These are phyloP conservation scores for Thraustotheca clavata DNA, from an alignment of 352 stramenopile genomes.

Conservation along the genomic window DNA sequence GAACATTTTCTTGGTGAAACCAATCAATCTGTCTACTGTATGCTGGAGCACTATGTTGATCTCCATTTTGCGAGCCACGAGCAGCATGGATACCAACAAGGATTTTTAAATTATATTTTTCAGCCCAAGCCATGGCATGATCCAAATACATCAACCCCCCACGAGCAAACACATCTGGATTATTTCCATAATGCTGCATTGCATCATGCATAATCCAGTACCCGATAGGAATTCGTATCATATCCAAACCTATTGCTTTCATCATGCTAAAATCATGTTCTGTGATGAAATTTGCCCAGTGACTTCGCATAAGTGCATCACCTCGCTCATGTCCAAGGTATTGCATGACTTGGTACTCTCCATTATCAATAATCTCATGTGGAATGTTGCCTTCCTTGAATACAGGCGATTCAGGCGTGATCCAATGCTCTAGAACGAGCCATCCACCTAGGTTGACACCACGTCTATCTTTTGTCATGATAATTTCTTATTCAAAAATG, in stretches of 20 bases:
- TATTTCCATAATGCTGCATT: no score
- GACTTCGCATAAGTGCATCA: slow-evolving; percentile 54
- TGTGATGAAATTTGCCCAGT: slow-evolving; percentile 72
- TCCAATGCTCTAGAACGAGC: slow-evolving; percentile 56
- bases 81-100: slow-evolving; percentile 72
- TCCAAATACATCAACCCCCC: slow-evolving; percentile 54
- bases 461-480: no score
- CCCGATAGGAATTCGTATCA: slow-evolving; percentile 67
- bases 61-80: slow-evolving; percentile 70
- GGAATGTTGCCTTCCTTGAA: slow-evolving; percentile 60
- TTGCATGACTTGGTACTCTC: slow-evolving; percentile 48
- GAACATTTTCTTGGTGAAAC: background rate
- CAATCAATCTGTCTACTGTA: slow-evolving; percentile 20
- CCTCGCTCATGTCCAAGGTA: slow-evolving; percentile 37
- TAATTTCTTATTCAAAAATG: no score
- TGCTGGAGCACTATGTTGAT: slow-evolving; percentile 55
- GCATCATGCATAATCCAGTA: slow-evolving; percentile 76
- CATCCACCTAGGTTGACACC: slow-evolving; percentile 1
- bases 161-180: slow-evolving; percentile 39
- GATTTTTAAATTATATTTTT: slow-evolving; percentile 53
- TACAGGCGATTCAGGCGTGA: slow-evolving; percentile 70
- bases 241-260: slow-evolving; percentile 49
- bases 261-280: slow-evolving; percentile 63
- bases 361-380: slow-evolving; percentile 36
- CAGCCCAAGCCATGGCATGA: slow-evolving; percentile 65